These are phyloP conservation scores for Capsicum pubescens DNA, from an alignment of 257 asterid species.

Conservation along the genomic window DNA sequence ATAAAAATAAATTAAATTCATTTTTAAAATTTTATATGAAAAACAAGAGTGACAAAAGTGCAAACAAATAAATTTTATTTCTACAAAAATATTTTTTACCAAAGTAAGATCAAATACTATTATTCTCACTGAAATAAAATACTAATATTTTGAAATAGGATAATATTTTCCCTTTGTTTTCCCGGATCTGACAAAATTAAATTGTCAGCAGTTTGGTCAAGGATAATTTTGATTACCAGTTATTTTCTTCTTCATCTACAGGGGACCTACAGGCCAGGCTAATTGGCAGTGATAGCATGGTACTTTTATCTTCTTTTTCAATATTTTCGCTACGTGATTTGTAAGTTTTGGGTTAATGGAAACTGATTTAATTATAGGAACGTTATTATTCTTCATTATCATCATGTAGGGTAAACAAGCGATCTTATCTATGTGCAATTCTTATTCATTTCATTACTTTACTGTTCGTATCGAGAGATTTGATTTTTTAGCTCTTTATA, in stretches of 20 bases:
- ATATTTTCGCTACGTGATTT: neutral
- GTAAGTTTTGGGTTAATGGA: constrained; percentile 4
- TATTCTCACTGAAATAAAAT: too few relatives aligned
- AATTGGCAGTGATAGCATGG: neutral
- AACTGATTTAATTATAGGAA: neutral
- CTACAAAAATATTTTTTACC: too few relatives aligned
- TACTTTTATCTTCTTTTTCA: neutral
- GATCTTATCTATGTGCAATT: neutral
- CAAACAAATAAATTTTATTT: too few relatives aligned
- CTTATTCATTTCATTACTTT: neutral
- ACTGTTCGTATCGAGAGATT: neutral
- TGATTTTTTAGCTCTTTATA: neutral
- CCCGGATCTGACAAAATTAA: neutral
- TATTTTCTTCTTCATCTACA: neutral
- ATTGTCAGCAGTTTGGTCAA: neutral
- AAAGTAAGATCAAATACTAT: too few relatives aligned
- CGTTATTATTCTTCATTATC: neutral
- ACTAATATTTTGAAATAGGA: too few relatives aligned
- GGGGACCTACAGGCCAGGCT: neutral
- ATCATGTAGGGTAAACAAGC: neutral
- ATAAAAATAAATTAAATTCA: too few relatives aligned
- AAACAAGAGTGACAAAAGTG: too few relatives aligned
- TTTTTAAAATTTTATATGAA: too few relatives aligned
- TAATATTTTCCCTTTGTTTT: neutral
- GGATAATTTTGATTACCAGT: neutral